Base-by-base conservation (phyloP, 2,329 filamentous ascomycete species). In the Colletotrichum gloeosporioides region DNA sequence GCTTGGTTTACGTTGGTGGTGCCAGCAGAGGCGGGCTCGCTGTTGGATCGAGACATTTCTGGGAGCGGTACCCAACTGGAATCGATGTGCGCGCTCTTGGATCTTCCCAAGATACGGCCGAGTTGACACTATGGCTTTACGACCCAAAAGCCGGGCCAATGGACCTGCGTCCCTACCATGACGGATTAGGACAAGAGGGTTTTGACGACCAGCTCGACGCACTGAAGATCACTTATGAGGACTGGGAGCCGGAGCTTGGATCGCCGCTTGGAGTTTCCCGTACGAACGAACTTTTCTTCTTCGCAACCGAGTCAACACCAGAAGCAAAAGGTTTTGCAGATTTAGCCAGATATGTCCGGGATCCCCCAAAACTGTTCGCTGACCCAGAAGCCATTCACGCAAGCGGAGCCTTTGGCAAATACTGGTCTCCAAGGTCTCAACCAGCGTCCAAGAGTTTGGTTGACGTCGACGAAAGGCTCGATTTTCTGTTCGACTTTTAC, bases 151-250 rank as follows among this genome's bases (percentile, higher is more conserved):
- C 90, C 0, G 85, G 87, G 32, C 90, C 91, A 0, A 83, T 93
- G 68, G 91, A 93, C 49, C 82, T 92, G 5, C 84, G 90, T 1
- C 88, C 90, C 0, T 93, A 89, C 73, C 91, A 93, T 66, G 90
- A 93, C 76, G 89, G 90, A 0, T 81, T 93, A 13, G 89, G 90
- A 0, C 80, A 90, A 78, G 87, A 91, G 55, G 89, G 87, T 0
- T 93, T 92, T 74, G 85, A 84, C 0, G 86, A 92, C 25, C 88
- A 93, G 80, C 83, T 92, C 1, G 91, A 92, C 73, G 92, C 90
- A 2, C 85, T 93, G 0, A 87, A 92, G 32, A 90, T 93, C 27
- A 93, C 92, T 0, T 93, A 93, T 74, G 92, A 93, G 76, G 91
- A 93, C 76, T 93, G 87, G 77, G 90, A 93, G 76, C 82, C 81